Evolutionary conservation across 75 land plant genomes (phyloP), one percentile per base, ranked within the genome.

Genomic region (Picea sitchensis): DNA sequence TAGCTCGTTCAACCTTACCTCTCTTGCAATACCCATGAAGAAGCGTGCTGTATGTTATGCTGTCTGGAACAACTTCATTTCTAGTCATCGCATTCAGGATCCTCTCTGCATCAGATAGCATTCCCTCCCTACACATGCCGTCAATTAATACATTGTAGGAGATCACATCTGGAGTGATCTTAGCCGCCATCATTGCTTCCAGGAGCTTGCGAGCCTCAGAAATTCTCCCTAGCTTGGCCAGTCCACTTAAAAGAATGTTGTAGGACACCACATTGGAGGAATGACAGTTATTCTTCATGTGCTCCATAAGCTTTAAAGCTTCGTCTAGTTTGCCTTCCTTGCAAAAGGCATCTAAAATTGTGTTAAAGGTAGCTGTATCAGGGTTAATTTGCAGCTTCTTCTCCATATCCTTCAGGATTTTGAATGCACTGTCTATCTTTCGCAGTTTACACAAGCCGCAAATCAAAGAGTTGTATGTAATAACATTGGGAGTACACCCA

Each of bases 321-420:
- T 94, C 86, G 56, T 83, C 83, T 63, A 90, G 44, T 86, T 88
- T 82, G 30, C 94, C 93, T 51, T 63, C 63, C 78, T 84, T 90
- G 72, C 90, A 93, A 79, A 92, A 87, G n/a, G 94, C 96, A 75
- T 89, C 81, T 0, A 96, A 83, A 81, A 96, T 88, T 18, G 90
- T 47, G 68, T 92, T 91, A 64, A 74, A 89, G 0, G 98, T 92
- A 20, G 89, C 36, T 1, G 76, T 56, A 82, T 91, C 87, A 0
- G 96, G 98, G 76, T 76, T 80, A 12, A 93, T 90, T 64, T 88
- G 61, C 75, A 85, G 78, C 79, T 86, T 91, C 59, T 85, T 84
- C 77, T 87, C 83, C 88, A 96, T 91, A 76, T 87, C 89, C 51
- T 85, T 82, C 72, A 92, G 88, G n/a, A 90, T 86, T 65, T 77